Conservation (phyloP, 305 asterid genomes). For the Fraxinus ornus region DNA sequence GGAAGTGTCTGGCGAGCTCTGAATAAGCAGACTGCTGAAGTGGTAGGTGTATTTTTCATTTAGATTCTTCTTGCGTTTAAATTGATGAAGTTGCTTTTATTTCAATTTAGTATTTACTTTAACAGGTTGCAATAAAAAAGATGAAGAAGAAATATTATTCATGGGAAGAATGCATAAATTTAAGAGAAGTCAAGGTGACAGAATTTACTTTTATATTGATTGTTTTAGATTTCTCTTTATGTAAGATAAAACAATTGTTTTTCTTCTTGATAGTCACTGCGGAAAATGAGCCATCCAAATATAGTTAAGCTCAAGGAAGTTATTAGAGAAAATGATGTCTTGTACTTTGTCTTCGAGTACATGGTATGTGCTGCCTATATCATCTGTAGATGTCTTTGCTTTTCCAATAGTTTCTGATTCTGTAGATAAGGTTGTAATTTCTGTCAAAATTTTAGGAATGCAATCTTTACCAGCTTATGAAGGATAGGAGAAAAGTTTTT, state of each 20-base stretch:
- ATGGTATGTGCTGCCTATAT: constrained; percentile 52
- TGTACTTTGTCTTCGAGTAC: constrained; percentile 92
- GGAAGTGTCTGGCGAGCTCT: constrained; percentile 96
- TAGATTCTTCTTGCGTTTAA: not conserved
- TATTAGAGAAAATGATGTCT: constrained; percentile 74
- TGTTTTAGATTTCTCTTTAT: not conserved
- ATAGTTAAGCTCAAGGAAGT: constrained; percentile 97
- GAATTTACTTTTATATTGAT: constrained; percentile 22
- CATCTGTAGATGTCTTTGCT: not conserved
- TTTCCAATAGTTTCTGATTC: not conserved
- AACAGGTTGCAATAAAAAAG: constrained; percentile 88
- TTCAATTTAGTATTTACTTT: constrained; percentile 14
- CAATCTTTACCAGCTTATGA: constrained; percentile 76
- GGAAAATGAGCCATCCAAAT: constrained; percentile 87
- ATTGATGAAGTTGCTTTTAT: not conserved
- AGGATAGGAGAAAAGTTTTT: constrained; percentile 54
- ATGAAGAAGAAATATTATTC: constrained; percentile 88
- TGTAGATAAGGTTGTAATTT: not conserved
- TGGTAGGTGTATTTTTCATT: constrained; percentile 48
- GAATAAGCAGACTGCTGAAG: constrained; percentile 85
- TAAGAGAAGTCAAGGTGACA: constrained; percentile 92
- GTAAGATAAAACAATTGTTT: not conserved
- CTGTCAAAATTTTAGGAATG: constrained; percentile 49
- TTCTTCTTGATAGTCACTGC: constrained; percentile 62
- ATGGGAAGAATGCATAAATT: constrained; percentile 91